Base-by-base conservation (phyloP, 2,329 filamentous ascomycete species). In the Penicillium verrucosum region DNA sequence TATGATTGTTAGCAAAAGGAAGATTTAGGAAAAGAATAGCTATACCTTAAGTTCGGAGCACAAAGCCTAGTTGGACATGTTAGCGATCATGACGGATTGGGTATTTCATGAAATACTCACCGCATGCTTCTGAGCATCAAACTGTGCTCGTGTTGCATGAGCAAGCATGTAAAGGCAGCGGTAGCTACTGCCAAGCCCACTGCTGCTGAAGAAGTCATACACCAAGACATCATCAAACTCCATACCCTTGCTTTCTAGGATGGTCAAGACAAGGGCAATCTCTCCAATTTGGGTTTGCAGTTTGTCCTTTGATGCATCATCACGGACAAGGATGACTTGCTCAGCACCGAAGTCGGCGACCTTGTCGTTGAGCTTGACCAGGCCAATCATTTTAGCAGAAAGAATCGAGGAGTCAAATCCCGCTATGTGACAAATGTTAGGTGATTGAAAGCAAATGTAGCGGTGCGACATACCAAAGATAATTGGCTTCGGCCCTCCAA, bases 221-320 rank as follows among this genome's bases (percentile, higher is more conserved):
- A 72, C 37, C 29, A 73, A 60, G 1, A 73, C 71, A 50, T 73
- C 70, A 30, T 73, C 68, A 49, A 73, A 73, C 29, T 73, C 71
- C 71, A 73, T 73, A 3, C 71, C 71, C 43, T 73, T 73, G 29
- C 67, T 69, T 44, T 73, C 64, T 2, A 72, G 53, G 25, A 73
- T 68, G 0, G 70, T 73, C 5, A 73, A 58, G 21, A 73, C 62
- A 12, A 72, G 51, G 1, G 66, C 68, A 30, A 65, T 59, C 6
- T 68, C 60, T 1, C 69, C 68, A 21, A 73, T 66, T 9, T 60
- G 52, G 0, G 47, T 36, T 44, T 65, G 59, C 7, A 73, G 43
- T 11, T 48, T 58, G n/a, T 57, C 44, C 36, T 70, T 71, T 7
- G 62, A 53, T 5, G 45, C 51, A n/a, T 68, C 60, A n/a, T 73